Evolutionary conservation across 768 basidiomycete genomes (phyloP).

Genomic region (Tricholoma bakamatsutake): DNA sequence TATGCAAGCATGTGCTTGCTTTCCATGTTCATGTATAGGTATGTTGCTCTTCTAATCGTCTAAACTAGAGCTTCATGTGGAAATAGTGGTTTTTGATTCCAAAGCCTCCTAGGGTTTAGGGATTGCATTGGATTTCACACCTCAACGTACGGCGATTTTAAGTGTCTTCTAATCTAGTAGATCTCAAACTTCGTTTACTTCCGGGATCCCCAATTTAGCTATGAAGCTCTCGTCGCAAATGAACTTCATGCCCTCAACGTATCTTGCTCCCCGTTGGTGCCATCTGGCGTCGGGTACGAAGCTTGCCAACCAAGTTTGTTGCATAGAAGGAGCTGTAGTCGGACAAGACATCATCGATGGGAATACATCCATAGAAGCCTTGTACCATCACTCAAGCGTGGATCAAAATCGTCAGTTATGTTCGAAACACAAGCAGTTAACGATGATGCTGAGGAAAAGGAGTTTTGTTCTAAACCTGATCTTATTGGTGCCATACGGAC

Average conservation of each 20-base stretch:
- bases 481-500: slow-evolving; percentile 16
- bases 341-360: slow-evolving; percentile 63
- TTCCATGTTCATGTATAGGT: slow-evolving; percentile 49
- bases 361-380: slow-evolving; percentile 40
- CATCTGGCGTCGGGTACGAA: slow-evolving; percentile 59
- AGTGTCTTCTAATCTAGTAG: background rate
- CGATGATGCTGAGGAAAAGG: slow-evolving; percentile 32
- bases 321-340: slow-evolving; percentile 56
- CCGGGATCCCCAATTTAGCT: slow-evolving; percentile 64
- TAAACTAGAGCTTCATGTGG: slow-evolving; percentile 19
- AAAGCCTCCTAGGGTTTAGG: background rate
- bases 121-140: slow-evolving; percentile 9
- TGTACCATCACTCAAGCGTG: slow-evolving; percentile 55
- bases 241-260: slow-evolving; percentile 74
- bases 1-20: slow-evolving; percentile 26
- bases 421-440: slow-evolving; percentile 18
- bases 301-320: slow-evolving; percentile 69
- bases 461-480: slow-evolving; percentile 8
- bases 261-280: slow-evolving; percentile 51
- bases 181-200: slow-evolving; percentile 12
- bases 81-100: background rate
- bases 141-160: background rate
- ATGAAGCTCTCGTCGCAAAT: slow-evolving; percentile 72
- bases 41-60: slow-evolving; percentile 39
- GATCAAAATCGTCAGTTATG: slow-evolving; percentile 30